Evolutionary conservation across 495 filamentous ascomycete species (phyloP).

Genomic region (Hypomontagnella monticulosa): DNA sequence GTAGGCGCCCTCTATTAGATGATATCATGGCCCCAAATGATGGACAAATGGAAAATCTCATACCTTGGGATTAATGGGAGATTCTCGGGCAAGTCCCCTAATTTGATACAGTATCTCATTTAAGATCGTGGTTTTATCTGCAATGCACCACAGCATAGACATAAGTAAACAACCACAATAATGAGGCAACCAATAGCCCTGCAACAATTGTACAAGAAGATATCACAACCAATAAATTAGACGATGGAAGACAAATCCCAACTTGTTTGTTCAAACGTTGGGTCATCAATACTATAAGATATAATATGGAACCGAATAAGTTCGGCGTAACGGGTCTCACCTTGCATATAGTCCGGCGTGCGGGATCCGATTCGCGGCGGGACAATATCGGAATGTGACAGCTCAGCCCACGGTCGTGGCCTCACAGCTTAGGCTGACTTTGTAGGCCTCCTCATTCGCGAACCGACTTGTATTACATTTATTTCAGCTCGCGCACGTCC

Average conservation of each 20-base stretch:
- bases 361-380: conserved; percentile 22
- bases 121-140: too few relatives aligned
- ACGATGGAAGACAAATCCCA: not conserved
- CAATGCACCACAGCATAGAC: too few relatives aligned
- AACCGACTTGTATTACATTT: not conserved
- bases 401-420: conserved; percentile 13
- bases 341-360: conserved; percentile 1
- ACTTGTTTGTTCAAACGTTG: not conserved
- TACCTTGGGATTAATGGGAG: not conserved
- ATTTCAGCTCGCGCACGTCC: not conserved
- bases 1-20: not conserved
- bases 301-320: not conserved
- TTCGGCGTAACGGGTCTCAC: not conserved
- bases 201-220: too few relatives aligned
- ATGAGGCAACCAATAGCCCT: not conserved
- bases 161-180: not conserved
- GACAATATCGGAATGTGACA: conserved; percentile 11
- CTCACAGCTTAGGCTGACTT: conserved; percentile 17
- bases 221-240: too few relatives aligned
- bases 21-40: not conserved
- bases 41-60: not conserved
- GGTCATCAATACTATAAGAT: not conserved
- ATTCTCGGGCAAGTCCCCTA: too few relatives aligned
- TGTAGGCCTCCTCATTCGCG: conserved; percentile 13
- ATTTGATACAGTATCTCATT: not conserved